Conservation (phyloP, 140 eudicot genomes). For the Cichorium intybus region DNA sequence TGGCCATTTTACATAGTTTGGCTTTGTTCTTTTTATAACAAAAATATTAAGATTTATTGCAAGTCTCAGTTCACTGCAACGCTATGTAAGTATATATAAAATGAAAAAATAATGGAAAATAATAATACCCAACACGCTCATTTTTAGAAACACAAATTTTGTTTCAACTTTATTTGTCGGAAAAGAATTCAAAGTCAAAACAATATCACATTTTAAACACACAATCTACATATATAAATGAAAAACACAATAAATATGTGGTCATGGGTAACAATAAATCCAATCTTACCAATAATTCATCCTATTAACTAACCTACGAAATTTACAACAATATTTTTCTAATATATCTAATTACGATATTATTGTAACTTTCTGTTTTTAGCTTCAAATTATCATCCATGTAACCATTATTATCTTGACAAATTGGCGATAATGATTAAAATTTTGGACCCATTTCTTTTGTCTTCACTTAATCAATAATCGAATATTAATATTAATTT, state of each 20-base stretch:
- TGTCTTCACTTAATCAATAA: neutral
- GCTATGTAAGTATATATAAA: neutral
- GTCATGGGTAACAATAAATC: neutral
- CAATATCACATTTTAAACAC: neutral
- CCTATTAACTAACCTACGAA: neutral
- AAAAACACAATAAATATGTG: neutral
- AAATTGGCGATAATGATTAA: neutral
- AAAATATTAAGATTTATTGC: neutral
- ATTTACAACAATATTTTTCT: neutral
- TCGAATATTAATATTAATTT: neutral
- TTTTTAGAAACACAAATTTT: neutral
- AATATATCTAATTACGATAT: neutral
- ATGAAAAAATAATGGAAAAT: too few species aligned
- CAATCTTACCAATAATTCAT: neutral
- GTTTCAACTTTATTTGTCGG: neutral
- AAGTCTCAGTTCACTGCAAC: neutral
- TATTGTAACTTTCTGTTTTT: too few species aligned
- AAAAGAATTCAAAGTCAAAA: neutral
- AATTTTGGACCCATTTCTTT: neutral
- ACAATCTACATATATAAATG: neutral
- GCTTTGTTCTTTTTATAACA: neutral
- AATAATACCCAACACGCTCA: neutral
- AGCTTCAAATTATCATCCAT: neutral
- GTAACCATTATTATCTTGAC: neutral
- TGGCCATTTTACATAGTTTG: slow-evolving; percentile 25